These are phyloP conservation scores for Exsudoporus floridanus DNA, from an alignment of 1,284 basidiomycete genomes.

Conservation along the genomic window DNA sequence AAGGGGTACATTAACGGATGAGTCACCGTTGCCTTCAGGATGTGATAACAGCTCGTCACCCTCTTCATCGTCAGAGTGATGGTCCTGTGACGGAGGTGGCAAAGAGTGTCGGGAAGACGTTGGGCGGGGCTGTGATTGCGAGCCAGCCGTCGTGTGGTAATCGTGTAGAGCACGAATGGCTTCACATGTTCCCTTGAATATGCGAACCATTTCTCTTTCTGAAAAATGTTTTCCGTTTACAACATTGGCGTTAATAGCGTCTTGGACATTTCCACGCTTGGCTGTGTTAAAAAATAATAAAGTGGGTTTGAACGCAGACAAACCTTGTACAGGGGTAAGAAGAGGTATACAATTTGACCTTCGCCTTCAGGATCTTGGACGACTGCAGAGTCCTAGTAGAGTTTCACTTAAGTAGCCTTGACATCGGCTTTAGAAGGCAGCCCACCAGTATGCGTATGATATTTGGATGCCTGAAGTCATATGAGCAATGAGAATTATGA, in stretches of 20 bases:
- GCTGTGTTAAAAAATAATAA: slow-evolving; percentile 14
- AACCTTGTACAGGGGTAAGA: slow-evolving; percentile 86
- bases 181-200: slow-evolving; percentile 93
- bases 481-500: neutral
- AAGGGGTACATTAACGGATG: slow-evolving; percentile 45
- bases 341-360: slow-evolving; percentile 92
- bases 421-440: slow-evolving; percentile 11
- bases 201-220: slow-evolving; percentile 83
- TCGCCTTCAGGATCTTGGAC: slow-evolving; percentile 92
- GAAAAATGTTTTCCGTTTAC: slow-evolving; percentile 83
- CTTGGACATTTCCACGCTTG: slow-evolving; percentile 90
- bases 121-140: slow-evolving; percentile 33
- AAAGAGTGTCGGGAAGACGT: slow-evolving; percentile 16
- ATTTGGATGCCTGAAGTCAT: slow-evolving; percentile 70
- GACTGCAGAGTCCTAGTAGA: slow-evolving; percentile 81
- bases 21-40: slow-evolving; percentile 61
- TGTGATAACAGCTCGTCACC: slow-evolving; percentile 64
- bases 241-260: slow-evolving; percentile 86
- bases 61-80: slow-evolving; percentile 43
- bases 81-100: slow-evolving; percentile 31
- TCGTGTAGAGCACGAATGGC: slow-evolving; percentile 94
- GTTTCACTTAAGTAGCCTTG: neutral
- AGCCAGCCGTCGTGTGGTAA: slow-evolving; percentile 55
- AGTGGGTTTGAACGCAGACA: slow-evolving; percentile 6
- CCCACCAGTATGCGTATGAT: slow-evolving; percentile 81